Evolutionary conservation across 441 rosid species (phyloP).

Genomic region (Raphanus hybrid): DNA sequence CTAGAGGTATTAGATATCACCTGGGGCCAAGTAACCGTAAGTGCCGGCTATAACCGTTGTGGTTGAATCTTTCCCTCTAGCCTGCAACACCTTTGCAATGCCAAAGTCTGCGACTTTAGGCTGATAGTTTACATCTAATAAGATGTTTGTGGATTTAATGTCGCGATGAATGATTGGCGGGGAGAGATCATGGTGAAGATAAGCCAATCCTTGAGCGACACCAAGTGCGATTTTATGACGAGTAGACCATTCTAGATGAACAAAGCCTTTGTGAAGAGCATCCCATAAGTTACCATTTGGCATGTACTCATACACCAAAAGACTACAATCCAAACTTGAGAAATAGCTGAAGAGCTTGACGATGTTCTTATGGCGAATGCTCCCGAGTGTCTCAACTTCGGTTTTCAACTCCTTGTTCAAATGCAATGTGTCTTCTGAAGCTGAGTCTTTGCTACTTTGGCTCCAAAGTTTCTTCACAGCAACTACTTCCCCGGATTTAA

Average conservation of each 20-base stretch:
- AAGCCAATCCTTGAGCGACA: slow-evolving; percentile 89
- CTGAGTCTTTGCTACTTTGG: slow-evolving; percentile 56
- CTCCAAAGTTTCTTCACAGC: slow-evolving; percentile 93
- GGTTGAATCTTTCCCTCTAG: slow-evolving; percentile 86
- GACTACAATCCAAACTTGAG: slow-evolving; percentile 69
- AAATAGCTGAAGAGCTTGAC: slow-evolving; percentile 80
- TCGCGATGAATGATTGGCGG: slow-evolving; percentile 88
- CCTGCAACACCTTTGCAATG: slow-evolving; percentile 91
- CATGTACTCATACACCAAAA: slow-evolving; percentile 92
- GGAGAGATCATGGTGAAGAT: slow-evolving; percentile 87
- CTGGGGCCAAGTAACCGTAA: slow-evolving; percentile 92
- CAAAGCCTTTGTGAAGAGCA: slow-evolving; percentile 71
- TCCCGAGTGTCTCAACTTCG: slow-evolving; percentile 88
- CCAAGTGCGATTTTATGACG: slow-evolving; percentile 92
- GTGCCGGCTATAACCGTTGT: slow-evolving; percentile 88
- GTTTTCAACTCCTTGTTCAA: slow-evolving; percentile 71
- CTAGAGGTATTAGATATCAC: slow-evolving; percentile 43
- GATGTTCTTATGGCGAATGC: slow-evolving; percentile 87
- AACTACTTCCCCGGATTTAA: slow-evolving; percentile 70
- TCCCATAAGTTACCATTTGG: slow-evolving; percentile 91
- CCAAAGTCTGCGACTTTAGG: slow-evolving; percentile 96
- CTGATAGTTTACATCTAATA: slow-evolving; percentile 71
- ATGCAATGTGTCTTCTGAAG: slow-evolving; percentile 53
- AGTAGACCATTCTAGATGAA: slow-evolving; percentile 73
- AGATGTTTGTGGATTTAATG: slow-evolving; percentile 88